Base-by-base conservation (phyloP, 2,329 filamentous ascomycete genomes). In the Nemania sp. region DNA sequence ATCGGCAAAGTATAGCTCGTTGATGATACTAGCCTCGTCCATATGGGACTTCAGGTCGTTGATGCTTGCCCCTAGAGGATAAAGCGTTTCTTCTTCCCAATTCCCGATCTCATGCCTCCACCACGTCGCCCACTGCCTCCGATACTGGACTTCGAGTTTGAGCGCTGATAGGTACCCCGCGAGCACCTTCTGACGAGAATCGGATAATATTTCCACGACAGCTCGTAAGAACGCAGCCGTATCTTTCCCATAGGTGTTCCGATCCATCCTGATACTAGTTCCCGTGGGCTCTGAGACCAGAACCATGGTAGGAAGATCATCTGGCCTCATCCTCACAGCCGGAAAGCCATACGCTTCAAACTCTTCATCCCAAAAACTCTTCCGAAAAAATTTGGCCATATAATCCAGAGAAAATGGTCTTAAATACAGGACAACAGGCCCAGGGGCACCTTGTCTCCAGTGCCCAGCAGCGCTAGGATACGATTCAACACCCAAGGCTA, bases 311-410 rank as follows among this genome's bases (percentile, higher is more conserved):
- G 55, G 1, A 6, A 22, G 47, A 13, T 58, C 45, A 10, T 54
- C 56, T 2, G 69, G 53, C 18, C 60, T 13, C 52, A 72, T 49
- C 59, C 70, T 73, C 13, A 77, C 22, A 5, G 71, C 68, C 1
- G 63, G 63, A 49, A 41, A 53, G 7, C 75, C 75, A 47, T 67
- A 75, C 1, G 13, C 32, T 4, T 6, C n/a, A 32, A 72, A 69
- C 1, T 74, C 71, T 3, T 41, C 32, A 3, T 69, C 55, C 77
- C 76, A 78, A 52, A 76, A 78, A 1, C 51, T 20, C 60, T 76
- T 57, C 2, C 29, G 68, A 63, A 78, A 78, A n/a, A 76, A 69
- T 56, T 69, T 72, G 32, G 57, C 68, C 10, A 73, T 53, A 41
- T 63, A 70, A 0, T 72, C 68, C 5, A 77, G 29, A 11, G 72